Conservation (phyloP, 164 flowering plant genomes). For the Akebia trifoliata region DNA sequence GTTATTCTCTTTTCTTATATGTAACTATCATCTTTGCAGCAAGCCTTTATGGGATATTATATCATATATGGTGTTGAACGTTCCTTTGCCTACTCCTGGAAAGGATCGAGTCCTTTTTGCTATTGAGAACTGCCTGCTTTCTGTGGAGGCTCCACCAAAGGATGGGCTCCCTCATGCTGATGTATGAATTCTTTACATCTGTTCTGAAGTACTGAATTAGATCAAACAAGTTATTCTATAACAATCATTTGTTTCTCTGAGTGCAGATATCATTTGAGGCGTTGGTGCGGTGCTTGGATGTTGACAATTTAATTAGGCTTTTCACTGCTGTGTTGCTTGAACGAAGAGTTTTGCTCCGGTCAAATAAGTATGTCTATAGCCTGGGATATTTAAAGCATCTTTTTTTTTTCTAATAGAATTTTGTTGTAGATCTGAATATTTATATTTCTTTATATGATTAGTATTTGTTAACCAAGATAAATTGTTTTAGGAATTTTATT, state of each 20-base stretch:
- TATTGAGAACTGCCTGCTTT: slow-evolving; percentile 79
- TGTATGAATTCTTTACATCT: no score
- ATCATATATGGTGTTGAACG: slow-evolving; percentile 72
- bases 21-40: slow-evolving; percentile 40
- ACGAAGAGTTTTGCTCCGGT: slow-evolving; percentile 84
- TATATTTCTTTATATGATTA: no score
- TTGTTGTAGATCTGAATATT: neutral
- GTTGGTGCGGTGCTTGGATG: slow-evolving; percentile 87
- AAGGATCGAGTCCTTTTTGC: slow-evolving; percentile 85
- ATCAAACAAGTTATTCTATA: neutral
- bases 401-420: neutral
- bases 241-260: slow-evolving; percentile 11
- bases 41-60: slow-evolving; percentile 97
- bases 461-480: no score
- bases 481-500: neutral
- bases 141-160: slow-evolving; percentile 89
- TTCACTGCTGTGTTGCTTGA: slow-evolving; percentile 95
- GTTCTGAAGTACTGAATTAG: no score
- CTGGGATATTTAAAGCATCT: neutral
- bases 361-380: slow-evolving; percentile 61
- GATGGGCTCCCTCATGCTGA: slow-evolving; percentile 97
- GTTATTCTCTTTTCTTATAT: neutral
- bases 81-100: slow-evolving; percentile 93
- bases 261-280: slow-evolving; percentile 97
- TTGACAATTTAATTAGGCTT: slow-evolving; percentile 79